Percentiles rank a stretch among this genome's conserved stretches.
phyloP scores from a whole-genome alignment of 306 rosid species.

The Citrullus colocynthis region DNA sequence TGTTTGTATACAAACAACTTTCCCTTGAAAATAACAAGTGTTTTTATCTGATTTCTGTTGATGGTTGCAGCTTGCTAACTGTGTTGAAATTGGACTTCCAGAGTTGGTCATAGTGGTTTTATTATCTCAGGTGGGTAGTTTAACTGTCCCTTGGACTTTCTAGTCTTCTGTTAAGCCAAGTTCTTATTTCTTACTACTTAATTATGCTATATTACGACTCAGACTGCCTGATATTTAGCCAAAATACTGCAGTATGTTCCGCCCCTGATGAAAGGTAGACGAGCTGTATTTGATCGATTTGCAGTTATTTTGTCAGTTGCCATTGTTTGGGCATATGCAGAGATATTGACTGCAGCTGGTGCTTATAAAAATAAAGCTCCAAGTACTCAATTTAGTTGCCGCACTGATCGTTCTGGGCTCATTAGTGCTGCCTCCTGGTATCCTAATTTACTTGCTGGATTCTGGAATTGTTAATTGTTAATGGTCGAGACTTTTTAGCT shows the following conservation, averaged over 20 bases:
- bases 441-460: slow-evolving; percentile 15
- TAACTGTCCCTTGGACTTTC: slow-evolving; percentile 5
- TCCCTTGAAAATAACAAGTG: background rate
- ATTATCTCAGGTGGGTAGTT: slow-evolving; percentile 50
- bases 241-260: slow-evolving; percentile 61
- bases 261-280: slow-evolving; percentile 25
- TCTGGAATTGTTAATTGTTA: background rate
- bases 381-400: slow-evolving; percentile 64
- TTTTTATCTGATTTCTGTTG: background rate
- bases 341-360: slow-evolving; percentile 73
- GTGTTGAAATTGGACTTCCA: slow-evolving; percentile 91
- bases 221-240: slow-evolving; percentile 10
- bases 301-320: slow-evolving; percentile 49
- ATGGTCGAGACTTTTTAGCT: background rate
- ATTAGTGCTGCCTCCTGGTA: slow-evolving; percentile 67
- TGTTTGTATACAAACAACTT: background rate
- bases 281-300: slow-evolving; percentile 29
- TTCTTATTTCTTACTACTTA: background rate
- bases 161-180: background rate
- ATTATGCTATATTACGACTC: background rate
- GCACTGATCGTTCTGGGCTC: slow-evolving; percentile 93
- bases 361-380: slow-evolving; percentile 52
- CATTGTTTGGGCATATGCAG: slow-evolving; percentile 71
- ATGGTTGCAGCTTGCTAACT: slow-evolving; percentile 54
- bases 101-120: slow-evolving; percentile 52